Evolutionary conservation across 805 yeast species (phyloP).

Genomic region (Saccharomycopsis sp.): DNA sequence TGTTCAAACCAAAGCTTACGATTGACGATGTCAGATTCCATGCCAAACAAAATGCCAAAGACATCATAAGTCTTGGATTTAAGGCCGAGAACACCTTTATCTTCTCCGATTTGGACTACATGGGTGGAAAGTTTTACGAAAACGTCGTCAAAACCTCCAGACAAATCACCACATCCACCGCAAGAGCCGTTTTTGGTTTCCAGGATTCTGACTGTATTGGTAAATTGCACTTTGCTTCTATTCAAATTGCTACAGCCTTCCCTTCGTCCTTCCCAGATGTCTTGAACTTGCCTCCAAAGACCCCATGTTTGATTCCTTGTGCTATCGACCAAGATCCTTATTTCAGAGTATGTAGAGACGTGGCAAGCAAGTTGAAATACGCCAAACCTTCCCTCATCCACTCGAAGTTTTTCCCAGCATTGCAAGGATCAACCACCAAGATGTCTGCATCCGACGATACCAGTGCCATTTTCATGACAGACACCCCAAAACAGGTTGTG

Average conservation of each 20-base stretch:
- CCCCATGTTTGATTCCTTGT: conserved; percentile 96
- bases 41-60: conserved; percentile 80
- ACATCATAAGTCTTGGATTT: conserved; percentile 90
- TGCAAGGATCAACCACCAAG: conserved; percentile 93
- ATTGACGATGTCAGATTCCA: conserved; percentile 81
- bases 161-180: conserved; percentile 95
- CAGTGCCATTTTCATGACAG: conserved; percentile 91
- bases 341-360: conserved; percentile 95
- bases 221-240: conserved; percentile 87
- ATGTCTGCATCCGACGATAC: conserved; percentile 94
- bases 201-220: conserved; percentile 93
- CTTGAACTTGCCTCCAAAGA: conserved; percentile 76
- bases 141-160: conserved; percentile 88
- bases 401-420: conserved; percentile 95
- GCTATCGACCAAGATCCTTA: conserved; percentile 99
- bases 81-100: conserved; percentile 92
- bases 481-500: conserved; percentile 83
- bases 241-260: conserved; percentile 94
- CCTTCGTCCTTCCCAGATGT: conserved; percentile 95
- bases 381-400: conserved; percentile 89
- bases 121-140: conserved; percentile 92
- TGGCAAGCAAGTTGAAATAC: conserved; percentile 85
- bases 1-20: conserved; percentile 85
- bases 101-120: conserved; percentile 85
- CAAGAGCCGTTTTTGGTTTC: conserved; percentile 95